Base-by-base conservation (phyloP, 495 filamentous ascomycete genomes). In the Hyaloscypha hepaticicola region DNA sequence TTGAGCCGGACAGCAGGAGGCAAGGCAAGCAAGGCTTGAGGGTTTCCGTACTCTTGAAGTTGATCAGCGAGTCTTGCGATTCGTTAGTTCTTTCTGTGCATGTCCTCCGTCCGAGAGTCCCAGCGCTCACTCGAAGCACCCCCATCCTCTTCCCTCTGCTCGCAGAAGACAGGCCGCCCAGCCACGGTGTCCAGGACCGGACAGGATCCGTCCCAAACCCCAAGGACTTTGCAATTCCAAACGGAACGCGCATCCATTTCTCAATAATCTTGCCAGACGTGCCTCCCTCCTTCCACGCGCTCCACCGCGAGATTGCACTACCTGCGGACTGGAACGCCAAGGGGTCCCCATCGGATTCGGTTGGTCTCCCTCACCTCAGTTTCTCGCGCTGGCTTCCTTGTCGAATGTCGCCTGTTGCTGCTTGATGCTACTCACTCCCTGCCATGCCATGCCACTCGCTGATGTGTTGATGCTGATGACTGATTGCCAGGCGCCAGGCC, bases 221-320 rank as follows among this genome's bases (percentile, higher is more conserved):
- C 61, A 49, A 58, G 26, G 7, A 53, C 56, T 29, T 66, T 61
- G 28, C 48, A 61, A 61, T 66, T 56, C 57, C 38, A 61, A 61
- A 61, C 64, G 58, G 58, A 61, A 56, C 57, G 34, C 64, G 58
- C 62, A 65, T 59, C 62, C 62, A 50, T 62, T 62, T 62, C 62
- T 26, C 55, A 55, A 29, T 55, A 60, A 41, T 59, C 28, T 57
- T 60, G 38, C 25, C 63, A 7, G 22, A 8, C 48, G 11, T 5
- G 8, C 1, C 48, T 50, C 48, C 48, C 48, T 25, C 51, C 51
- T 51, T 29, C 27, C 58, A 33, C 58, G 58, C 58, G 50, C 49
- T 56, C 64, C 64, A 66, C 57, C 12, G 49, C 21, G 24, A 60
- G 56, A 65, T 65, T 55, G 41, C 53, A 24, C 63, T 24, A 53